Base-by-base conservation (phyloP, 495 filamentous ascomycete species). In the Penicillium arizonense region DNA sequence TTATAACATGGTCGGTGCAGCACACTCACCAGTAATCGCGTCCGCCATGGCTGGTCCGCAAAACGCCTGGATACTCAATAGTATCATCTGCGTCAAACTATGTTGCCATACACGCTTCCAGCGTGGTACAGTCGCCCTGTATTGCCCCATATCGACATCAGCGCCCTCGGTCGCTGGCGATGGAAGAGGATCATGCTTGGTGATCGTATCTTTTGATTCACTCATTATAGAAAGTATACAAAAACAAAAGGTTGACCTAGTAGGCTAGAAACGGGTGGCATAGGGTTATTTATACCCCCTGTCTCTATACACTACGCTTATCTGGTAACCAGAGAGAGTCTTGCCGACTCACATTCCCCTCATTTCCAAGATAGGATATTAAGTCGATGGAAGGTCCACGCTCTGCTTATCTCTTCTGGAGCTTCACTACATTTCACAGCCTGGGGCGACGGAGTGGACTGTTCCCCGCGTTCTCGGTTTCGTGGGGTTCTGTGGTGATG, bases 71-170 rank as follows among this genome's bases (percentile, higher is more conserved):
- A 55, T 39, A 36, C 52, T 58, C 32, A 68, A 35, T 10, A 68
- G 57, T n/a, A 68, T 56, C 64, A 68, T 68, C 43, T 68, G 64
- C 12, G 64, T 68, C 39, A 68, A 61, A 37, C 64, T 68, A 42
- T 68, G 64, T 40, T 62, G 59, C 64, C 64, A 68, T 16, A 65
- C 44, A 14, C 59, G 54, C 28, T 62, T 65, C 64, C 64, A 68
- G 35, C 47, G 41, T 8, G 64, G 64, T 4, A 68, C 56, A 14
- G 49, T 57, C 10, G 44, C 47, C 20, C 48, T 52, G 37, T 63
- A 61, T 9, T 53, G 41, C 16, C 54, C 50, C 40, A 61, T 44
- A n/a, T 61, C 42, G 12, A 61, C 18, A 11, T 30, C 54, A 3
- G 41, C 46, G 18, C 23, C 16, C 13, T 20, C 30, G 23, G 44